phyloP scores from a whole-genome alignment of 352 stramenopile genomes.

The Globisporangium acanthophoron region DNA sequence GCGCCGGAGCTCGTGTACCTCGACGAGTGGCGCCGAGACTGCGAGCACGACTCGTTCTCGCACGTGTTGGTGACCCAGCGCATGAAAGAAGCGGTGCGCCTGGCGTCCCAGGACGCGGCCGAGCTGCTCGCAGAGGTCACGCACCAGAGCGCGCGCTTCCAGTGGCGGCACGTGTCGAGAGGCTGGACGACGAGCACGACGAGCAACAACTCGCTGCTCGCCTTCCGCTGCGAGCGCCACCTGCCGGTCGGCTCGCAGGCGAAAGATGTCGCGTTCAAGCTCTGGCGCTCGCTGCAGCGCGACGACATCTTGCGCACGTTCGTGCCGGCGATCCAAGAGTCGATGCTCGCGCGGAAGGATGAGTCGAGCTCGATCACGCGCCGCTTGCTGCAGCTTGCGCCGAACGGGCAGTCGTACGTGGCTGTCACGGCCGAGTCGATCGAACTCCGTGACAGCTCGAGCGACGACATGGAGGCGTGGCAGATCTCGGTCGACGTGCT shows the following conservation, averaged over 20 bases:
- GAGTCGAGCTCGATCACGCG: background rate
- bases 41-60: background rate
- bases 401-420: background rate
- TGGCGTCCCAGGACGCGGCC: background rate
- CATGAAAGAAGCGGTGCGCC: background rate
- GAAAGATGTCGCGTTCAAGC: constrained; percentile 28
- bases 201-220: background rate
- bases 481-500: background rate
- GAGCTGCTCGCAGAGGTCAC: background rate
- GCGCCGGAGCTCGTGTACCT: background rate
- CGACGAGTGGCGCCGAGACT: background rate
- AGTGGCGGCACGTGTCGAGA: background rate
- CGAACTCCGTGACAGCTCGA: background rate
- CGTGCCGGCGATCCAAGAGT: constrained; percentile 19
- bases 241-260: constrained; percentile 1
- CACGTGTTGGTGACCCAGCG: background rate
- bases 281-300: constrained; percentile 46
- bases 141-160: background rate
- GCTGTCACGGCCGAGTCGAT: background rate
- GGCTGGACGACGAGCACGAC: background rate
- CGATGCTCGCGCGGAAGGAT: background rate
- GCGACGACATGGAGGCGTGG: background rate
- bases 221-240: background rate
- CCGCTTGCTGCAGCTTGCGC: background rate
- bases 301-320: constrained; percentile 69